phyloP scores from a whole-genome alignment of 306 rosid species.

The Glycyrrhiza uralensis region DNA sequence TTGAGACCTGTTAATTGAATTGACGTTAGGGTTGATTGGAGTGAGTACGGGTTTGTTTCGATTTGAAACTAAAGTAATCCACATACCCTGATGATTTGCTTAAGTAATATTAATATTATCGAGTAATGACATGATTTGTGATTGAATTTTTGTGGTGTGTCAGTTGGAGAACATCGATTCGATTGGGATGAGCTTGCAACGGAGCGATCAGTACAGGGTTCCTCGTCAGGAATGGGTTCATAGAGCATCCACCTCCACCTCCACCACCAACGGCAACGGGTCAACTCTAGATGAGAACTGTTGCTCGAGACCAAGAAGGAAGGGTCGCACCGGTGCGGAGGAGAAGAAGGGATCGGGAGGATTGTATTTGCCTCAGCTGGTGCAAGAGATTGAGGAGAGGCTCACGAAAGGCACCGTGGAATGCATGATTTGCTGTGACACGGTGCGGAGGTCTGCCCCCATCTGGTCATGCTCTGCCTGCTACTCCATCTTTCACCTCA shows the following conservation, averaged over 20 bases:
- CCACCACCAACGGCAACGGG: not conserved
- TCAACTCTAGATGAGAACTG: not conserved
- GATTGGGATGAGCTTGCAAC: conserved; percentile 60
- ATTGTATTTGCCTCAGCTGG: conserved; percentile 58
- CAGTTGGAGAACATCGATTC: too few species aligned
- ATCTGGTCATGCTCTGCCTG: conserved; percentile 87
- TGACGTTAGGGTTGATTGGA: too few species aligned
- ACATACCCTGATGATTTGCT: too few species aligned
- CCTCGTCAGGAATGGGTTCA: conserved; percentile 66
- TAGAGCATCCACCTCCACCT: conserved; percentile 29
- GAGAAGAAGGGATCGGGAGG: conserved; percentile 26
- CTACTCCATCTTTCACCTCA: conserved; percentile 79
- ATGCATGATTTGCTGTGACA: conserved; percentile 93
- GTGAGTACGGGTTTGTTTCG: too few species aligned
- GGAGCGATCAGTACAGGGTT: conserved; percentile 53
- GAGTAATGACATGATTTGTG: too few species aligned
- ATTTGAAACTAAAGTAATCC: too few species aligned
- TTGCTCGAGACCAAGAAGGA: not conserved
- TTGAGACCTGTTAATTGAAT: too few species aligned
- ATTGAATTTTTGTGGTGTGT: too few species aligned
- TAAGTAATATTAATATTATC: too few species aligned
- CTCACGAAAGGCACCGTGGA: conserved; percentile 62
- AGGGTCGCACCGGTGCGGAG: not conserved
- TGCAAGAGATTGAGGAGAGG: conserved; percentile 85
- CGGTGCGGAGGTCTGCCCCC: conserved; percentile 77